A percentile compares a stretch with the other conserved stretches of the same genome.
Evolutionary conservation across 2,329 filamentous ascomycete species (phyloP).

Genomic region (Monosporascus sp.): DNA sequence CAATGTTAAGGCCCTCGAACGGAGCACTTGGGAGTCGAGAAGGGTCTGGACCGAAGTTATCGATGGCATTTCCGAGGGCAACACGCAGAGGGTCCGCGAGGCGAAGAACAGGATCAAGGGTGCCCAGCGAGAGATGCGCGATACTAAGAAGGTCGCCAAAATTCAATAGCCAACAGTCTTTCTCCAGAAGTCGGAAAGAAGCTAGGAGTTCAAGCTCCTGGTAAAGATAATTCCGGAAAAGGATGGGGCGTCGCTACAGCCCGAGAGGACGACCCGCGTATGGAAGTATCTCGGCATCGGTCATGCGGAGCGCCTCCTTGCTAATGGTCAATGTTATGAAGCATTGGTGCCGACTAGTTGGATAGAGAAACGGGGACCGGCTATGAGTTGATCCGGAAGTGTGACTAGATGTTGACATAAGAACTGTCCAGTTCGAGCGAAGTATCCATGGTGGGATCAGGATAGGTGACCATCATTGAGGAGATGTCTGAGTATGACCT

Average conservation of each 20-base stretch:
- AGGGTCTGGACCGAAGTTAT: constrained; percentile 15
- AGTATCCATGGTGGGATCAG: too few species aligned
- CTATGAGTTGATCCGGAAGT: too few species aligned
- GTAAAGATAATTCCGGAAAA: constrained; percentile 13
- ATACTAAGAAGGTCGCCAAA: constrained; percentile 8
- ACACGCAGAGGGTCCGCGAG: constrained; percentile 8
- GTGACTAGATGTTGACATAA: too few species aligned
- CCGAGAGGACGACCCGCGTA: constrained; percentile 12
- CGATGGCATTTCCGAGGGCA: constrained; percentile 11
- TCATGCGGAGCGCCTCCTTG: constrained; percentile 14
- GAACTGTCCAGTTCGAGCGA: too few species aligned
- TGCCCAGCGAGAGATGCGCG: constrained; percentile 18
- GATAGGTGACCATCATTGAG: too few species aligned
- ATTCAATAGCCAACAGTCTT: constrained; percentile 20
- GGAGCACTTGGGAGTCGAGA: constrained; percentile 21
- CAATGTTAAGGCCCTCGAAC: constrained; percentile 2
- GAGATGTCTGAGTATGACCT: too few species aligned
- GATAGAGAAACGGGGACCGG: background rate
- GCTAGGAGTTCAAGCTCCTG: constrained; percentile 14
- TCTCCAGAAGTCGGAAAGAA: constrained; percentile 7
- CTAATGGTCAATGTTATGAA: constrained; percentile 10
- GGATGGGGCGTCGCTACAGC: constrained; percentile 1
- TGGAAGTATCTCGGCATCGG: constrained; percentile 18
- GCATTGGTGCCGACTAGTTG: constrained; percentile 7
- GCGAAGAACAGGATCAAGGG: constrained; percentile 17